Evolutionary conservation across 495 filamentous ascomycete genomes (phyloP), one percentile per base, ranked within the genome.

Genomic region (Delitschia confertaspora): DNA sequence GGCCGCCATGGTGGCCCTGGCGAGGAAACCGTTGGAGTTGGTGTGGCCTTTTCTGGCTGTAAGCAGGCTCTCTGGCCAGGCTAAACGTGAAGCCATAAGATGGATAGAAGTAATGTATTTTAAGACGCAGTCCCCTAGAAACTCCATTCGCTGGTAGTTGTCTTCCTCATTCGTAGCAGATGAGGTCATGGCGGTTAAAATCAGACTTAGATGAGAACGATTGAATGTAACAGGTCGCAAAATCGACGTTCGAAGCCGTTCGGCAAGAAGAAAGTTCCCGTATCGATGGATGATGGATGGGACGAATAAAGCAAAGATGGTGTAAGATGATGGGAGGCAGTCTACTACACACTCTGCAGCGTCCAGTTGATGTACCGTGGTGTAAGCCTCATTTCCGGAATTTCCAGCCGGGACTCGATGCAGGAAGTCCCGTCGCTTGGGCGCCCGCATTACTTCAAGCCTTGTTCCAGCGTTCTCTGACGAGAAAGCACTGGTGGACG

Each of bases 81-180:
- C 65, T 0, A 73, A 73, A 31, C 85, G 69, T 26, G 75, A 57
- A n/a, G 76, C 78, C 41, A 79, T 73, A 2, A 87, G 69, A 24
- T 82, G 75, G 18, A 82, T 61, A 3, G 79, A 80, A 0, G 80
- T 74, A 17, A 74, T 74, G 31, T 80, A 74, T 55, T 96, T 96
- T n/a, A 98, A 70, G 6, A 93, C 70, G 0, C 75, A 73, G 52
- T 98, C 91, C 0, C 91, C 91, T 0, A 95, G 67, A 55, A 93
- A 94, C 60, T 98, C 91, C 0, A 93, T 69, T 17, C 83, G 71
- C 51, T 98, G 83, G 57, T 98, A 98, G 47, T 95, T 72, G 0
- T 67, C 74, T 2, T 52, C 51, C 31, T 79, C 76, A 7, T 65
- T 57, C 0, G 85, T 75, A 1, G 71, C 67, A 0, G 82, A 78